Conservation (phyloP, 306 rosid species). For the Quercus gilva region DNA sequence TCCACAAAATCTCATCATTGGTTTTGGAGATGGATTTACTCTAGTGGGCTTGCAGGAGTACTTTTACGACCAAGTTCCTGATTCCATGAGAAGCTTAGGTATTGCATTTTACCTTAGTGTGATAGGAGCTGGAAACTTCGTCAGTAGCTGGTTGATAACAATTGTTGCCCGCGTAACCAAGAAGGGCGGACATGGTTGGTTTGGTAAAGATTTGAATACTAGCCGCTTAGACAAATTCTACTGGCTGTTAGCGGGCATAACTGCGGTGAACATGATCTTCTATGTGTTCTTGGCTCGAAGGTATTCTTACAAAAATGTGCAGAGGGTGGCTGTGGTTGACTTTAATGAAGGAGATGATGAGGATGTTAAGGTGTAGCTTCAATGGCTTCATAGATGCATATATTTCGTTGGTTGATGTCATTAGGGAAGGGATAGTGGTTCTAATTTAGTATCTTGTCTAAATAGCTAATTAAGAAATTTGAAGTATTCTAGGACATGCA, state of each 20-base stretch:
- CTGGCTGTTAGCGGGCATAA: slow-evolving; percentile 67
- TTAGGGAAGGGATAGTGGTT: not conserved
- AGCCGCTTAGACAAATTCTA: slow-evolving; percentile 85
- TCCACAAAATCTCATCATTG: slow-evolving; percentile 73
- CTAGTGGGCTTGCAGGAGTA: slow-evolving; percentile 88
- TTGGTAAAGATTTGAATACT: slow-evolving; percentile 70
- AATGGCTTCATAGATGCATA: slow-evolving; percentile 31
- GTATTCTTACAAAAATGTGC: slow-evolving; percentile 78
- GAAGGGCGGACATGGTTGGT: slow-evolving; percentile 64
- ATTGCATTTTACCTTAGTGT: slow-evolving; percentile 80
- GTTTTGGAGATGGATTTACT: slow-evolving; percentile 85
- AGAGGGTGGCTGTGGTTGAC: slow-evolving; percentile 60
- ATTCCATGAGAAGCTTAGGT: slow-evolving; percentile 89
- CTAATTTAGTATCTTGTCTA: not conserved
- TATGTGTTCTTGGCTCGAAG: slow-evolving; percentile 74
- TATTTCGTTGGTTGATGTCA: not conserved
- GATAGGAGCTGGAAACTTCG: slow-evolving; percentile 67
- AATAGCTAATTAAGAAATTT: not conserved
- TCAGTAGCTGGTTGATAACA: slow-evolving; percentile 71
- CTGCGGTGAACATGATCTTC: slow-evolving; percentile 45
- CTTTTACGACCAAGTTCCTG: slow-evolving; percentile 90
- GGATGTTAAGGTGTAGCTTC: slow-evolving; percentile 22
- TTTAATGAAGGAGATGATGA: slow-evolving; percentile 44
- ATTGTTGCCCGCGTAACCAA: slow-evolving; percentile 50
- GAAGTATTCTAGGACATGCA: not conserved